phyloP scores from a whole-genome alignment of 2,329 filamentous ascomycete genomes.

The Neofusicoccum cordaticola region DNA sequence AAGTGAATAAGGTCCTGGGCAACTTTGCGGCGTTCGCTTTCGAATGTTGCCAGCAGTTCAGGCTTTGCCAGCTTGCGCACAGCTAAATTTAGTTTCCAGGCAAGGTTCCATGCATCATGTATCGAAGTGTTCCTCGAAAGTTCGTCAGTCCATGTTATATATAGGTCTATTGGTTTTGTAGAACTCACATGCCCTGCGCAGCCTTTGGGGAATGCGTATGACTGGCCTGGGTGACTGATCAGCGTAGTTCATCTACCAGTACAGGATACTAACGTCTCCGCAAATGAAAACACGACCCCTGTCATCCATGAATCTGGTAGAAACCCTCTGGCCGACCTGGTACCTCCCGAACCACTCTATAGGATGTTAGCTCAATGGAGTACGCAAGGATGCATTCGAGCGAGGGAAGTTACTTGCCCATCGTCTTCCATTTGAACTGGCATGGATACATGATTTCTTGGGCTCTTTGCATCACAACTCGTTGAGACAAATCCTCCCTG shows the following conservation, averaged over 20 bases:
- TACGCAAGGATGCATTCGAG: background rate
- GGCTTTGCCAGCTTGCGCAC: slow-evolving; percentile 39
- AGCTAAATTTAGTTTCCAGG: slow-evolving; percentile 44
- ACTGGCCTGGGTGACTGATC: slow-evolving; percentile 25
- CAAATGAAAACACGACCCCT: slow-evolving; percentile 47
- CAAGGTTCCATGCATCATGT: slow-evolving; percentile 44
- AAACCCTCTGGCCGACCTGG: slow-evolving; percentile 50
- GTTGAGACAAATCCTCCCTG: slow-evolving; percentile 48
- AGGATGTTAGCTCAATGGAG: background rate
- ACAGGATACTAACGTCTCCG: slow-evolving; percentile 39
- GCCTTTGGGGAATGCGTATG: slow-evolving; percentile 43
- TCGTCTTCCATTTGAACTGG: slow-evolving; percentile 42
- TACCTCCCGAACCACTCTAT: slow-evolving; percentile 52
- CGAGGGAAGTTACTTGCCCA: slow-evolving; percentile 27
- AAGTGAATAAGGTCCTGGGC: slow-evolving; percentile 44
- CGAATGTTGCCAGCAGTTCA: slow-evolving; percentile 38
- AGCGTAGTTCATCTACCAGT: slow-evolving; percentile 21
- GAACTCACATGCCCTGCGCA: slow-evolving; percentile 42
- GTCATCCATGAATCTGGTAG: slow-evolving; percentile 43
- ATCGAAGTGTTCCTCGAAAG: slow-evolving; percentile 40
- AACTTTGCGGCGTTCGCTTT: slow-evolving; percentile 42
- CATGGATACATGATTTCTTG: slow-evolving; percentile 47
- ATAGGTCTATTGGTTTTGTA: background rate
- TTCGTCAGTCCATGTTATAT: background rate
- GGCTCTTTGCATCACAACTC: slow-evolving; percentile 69